Base-by-base conservation (phyloP, 1,139 yeast genomes). In the Torulaspora globosa region DNA sequence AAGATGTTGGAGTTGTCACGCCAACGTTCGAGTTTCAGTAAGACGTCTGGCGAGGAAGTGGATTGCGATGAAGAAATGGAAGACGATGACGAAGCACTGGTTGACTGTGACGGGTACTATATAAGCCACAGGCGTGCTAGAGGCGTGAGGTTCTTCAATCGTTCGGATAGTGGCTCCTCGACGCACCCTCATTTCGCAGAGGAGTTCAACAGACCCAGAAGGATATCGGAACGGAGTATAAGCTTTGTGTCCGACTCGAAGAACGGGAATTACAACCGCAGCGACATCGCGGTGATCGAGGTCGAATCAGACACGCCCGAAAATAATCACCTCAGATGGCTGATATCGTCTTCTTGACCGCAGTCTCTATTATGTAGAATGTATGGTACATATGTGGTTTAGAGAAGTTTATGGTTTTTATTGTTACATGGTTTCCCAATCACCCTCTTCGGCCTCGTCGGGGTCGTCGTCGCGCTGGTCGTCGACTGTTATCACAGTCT, bases 401-500 rank as follows among this genome's bases (percentile, higher is more conserved):
- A 21, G 16, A 32, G 32, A 16, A 21, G 29, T 39, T 14, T 21
- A 21, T 21, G 23, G 23, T 43, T 14, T 28, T 14, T 24, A 39
- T 26, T 35, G 23, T 42, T 39, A 32, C 41, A 42, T 40, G 44
- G 44, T 42, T 36, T 43, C 51, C 52, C 53, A 51, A 26, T 49
- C 53, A 14, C 46, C 50, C 14, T 45, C 60, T 5, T 54, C 62
- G 12, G 57, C 62, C 19, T 49, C 58, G 2, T 57, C 71, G 33
- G 77, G 80, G 19, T 75, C 83, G 14, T 77, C 78, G 35, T 79
- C 84, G 44, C 76, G 80, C 42, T 76, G 79, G 50, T 78, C 76
- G 9, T 82, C 88, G 31, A 80, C 79, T 24, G 79, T 74, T 64
- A 82, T 69, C 41, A 84, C 74, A 44, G 75, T 70, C 59, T 82